A percentile compares a stretch with the other conserved stretches of the same genome.
These are phyloP conservation scores for Fusarium sp. DNA, from an alignment of 2,329 filamentous ascomycete species.

Conservation along the genomic window DNA sequence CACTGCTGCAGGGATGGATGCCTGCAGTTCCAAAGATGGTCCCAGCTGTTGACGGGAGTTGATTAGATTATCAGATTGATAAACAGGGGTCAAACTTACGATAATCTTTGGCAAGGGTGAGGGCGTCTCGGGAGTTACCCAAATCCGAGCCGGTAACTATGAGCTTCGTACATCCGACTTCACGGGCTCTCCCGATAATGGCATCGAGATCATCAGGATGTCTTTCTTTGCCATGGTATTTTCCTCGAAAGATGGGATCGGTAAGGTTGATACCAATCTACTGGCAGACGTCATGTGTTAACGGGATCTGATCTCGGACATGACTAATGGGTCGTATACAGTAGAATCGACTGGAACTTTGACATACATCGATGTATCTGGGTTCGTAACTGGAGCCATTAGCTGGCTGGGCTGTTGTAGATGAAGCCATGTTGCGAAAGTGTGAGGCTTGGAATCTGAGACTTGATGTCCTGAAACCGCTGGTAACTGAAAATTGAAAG, in stretches of 20 bases:
- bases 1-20: slow-evolving; percentile 90
- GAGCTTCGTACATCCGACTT: slow-evolving; percentile 86
- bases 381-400: slow-evolving; percentile 52
- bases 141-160: slow-evolving; percentile 95
- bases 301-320: slow-evolving; percentile 16
- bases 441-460: slow-evolving; percentile 14
- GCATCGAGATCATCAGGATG: slow-evolving; percentile 80
- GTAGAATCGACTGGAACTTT: not conserved
- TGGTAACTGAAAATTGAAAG: slow-evolving; percentile 11
- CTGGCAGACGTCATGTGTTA: slow-evolving; percentile 37
- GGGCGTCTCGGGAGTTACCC: slow-evolving; percentile 78
- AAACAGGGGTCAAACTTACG: slow-evolving; percentile 63
- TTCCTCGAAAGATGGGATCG: slow-evolving; percentile 88
- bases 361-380: slow-evolving; percentile 71
- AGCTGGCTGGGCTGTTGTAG: slow-evolving; percentile 35
- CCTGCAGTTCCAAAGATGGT: slow-evolving; percentile 91
- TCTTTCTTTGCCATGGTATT: slow-evolving; percentile 81
- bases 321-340: slow-evolving; percentile 14
- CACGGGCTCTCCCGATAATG: slow-evolving; percentile 81
- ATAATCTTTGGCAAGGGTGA: slow-evolving; percentile 78
- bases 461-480: slow-evolving; percentile 8
- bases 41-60: slow-evolving; percentile 66
- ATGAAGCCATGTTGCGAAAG: slow-evolving; percentile 47
- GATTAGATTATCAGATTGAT: slow-evolving; percentile 6
- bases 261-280: slow-evolving; percentile 95